Percentiles rank a stretch among this genome's conserved stretches.
Evolutionary conservation across 1,139 yeast genomes (phyloP).

Genomic region (Suhomyces ambrosiae): DNA sequence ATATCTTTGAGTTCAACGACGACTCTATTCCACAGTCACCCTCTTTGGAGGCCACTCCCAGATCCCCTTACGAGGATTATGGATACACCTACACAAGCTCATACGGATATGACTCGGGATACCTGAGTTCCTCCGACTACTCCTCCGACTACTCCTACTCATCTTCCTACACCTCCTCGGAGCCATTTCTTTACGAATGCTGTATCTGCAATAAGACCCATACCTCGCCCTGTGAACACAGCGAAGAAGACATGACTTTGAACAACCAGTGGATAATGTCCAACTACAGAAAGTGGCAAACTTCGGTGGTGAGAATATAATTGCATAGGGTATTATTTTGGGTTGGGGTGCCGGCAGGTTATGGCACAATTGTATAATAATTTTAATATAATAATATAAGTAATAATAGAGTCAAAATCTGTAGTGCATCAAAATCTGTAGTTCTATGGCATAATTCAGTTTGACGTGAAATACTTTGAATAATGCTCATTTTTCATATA

Average conservation of each 20-base stretch:
- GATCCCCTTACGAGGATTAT: constrained; percentile 11
- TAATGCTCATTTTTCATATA: too few species aligned
- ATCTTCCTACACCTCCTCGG: constrained; percentile 5
- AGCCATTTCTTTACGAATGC: constrained; percentile 24
- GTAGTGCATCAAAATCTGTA: too few species aligned
- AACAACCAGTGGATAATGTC: constrained; percentile 23
- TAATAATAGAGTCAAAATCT: background rate
- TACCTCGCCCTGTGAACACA: constrained; percentile 20
- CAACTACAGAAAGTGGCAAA: constrained; percentile 26
- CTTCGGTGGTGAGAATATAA: constrained; percentile 12
- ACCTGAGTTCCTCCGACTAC: constrained; percentile 1
- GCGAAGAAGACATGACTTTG: constrained; percentile 16
- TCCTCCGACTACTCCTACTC: constrained; percentile 1
- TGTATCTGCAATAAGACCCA: constrained; percentile 23
- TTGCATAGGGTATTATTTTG: constrained; percentile 1
- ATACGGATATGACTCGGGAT: constrained; percentile 12
- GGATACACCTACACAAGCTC: constrained; percentile 11
- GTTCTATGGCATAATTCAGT: too few species aligned
- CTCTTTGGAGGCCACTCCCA: constrained; percentile 15
- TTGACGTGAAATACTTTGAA: too few species aligned
- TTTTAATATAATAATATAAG: constrained; percentile 3
- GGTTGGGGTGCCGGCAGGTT: constrained; percentile 11
- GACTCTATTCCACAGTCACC: constrained; percentile 19
- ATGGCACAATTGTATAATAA: constrained; percentile 5
- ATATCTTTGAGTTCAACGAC: constrained; percentile 22